Conservation (phyloP, 2,329 filamentous ascomycete species). For the Diaporthe destruens region DNA sequence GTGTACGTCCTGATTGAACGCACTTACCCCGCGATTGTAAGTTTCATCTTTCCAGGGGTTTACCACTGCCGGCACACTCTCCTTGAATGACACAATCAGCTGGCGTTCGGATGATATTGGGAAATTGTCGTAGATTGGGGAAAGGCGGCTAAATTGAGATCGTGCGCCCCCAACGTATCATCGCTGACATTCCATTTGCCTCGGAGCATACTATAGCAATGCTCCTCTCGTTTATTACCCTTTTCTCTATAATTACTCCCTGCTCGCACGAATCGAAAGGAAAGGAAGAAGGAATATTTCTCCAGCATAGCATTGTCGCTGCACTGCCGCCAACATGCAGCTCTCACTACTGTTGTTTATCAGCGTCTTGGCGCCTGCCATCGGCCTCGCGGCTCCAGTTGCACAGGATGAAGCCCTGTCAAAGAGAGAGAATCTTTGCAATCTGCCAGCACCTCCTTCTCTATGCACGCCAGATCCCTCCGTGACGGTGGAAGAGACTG, state of each 20-base stretch:
- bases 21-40: not conserved
- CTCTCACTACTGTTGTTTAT: slow-evolving; percentile 41
- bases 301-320: not conserved
- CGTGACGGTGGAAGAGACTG: slow-evolving; percentile 54
- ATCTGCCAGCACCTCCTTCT: slow-evolving; percentile 50
- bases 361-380: slow-evolving; percentile 47
- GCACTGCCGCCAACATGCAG: slow-evolving; percentile 47
- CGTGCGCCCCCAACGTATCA: not conserved
- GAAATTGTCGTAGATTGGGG: slow-evolving; percentile 15
- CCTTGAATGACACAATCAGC: slow-evolving; percentile 10
- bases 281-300: not conserved
- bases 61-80: not conserved
- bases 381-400: slow-evolving; percentile 47
- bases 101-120: slow-evolving; percentile 2
- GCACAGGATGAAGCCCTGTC: slow-evolving; percentile 42
- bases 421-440: slow-evolving; percentile 55
- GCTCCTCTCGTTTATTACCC: not conserved
- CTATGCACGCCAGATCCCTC: slow-evolving; percentile 52
- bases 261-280: not conserved
- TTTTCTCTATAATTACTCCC: not conserved
- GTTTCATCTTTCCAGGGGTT: not conserved
- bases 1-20: not conserved
- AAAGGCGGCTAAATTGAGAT: slow-evolving; percentile 21
- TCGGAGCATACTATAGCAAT: not conserved
- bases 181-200: not conserved